Evolutionary conservation across 345 rosid genomes (phyloP), one percentile per base, ranked within the genome.

Genomic region (Sisymbrium irio): DNA sequence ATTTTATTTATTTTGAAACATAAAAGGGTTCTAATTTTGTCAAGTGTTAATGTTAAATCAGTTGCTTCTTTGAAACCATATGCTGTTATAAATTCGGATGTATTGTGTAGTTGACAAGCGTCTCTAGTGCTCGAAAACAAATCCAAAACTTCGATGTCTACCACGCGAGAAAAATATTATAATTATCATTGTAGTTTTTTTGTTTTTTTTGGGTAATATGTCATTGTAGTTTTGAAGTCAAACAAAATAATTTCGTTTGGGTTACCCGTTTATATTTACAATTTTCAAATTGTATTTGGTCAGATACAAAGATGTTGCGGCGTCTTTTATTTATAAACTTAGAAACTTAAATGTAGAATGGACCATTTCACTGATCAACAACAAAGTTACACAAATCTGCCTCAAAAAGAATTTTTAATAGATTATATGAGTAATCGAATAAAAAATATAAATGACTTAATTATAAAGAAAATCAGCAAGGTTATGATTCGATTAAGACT

Each of bases 401-500:
- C 15, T 28, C 32, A 62, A 9, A 12, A 62, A 28, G 4, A 62
- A 35, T 37, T 14, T 6, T 14, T 2, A 2, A 5, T 3, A 39
- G 1, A 39, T 7, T 69, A 9, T 22, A 20, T 36, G 13, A 44
- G 65, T 19, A 18, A 36, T 56, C 69, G 42, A 62, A 42, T 32
- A 32, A 4, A 37, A 71, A 65, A 20, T 56, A 56, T 15, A 17
- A 22, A 7, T 9, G 44, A 40, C 32, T 32, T 30, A n/a, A n/a
- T n/a, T n/a, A 5, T 0, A 35, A 36, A 42, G 28, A 54, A 57
- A 36, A 25, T 74, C 73, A 66, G 68, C 78, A 75, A 75, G 62
- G 19, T 59, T 39, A 75, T 75, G 73, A 75, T 75, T 75, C 39
- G 68, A 75, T 40, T 59, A 67, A 59, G 78, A 75, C 78, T 40